These are phyloP conservation scores for Cicer bijugum DNA, from an alignment of 306 rosid species.

Conservation along the genomic window DNA sequence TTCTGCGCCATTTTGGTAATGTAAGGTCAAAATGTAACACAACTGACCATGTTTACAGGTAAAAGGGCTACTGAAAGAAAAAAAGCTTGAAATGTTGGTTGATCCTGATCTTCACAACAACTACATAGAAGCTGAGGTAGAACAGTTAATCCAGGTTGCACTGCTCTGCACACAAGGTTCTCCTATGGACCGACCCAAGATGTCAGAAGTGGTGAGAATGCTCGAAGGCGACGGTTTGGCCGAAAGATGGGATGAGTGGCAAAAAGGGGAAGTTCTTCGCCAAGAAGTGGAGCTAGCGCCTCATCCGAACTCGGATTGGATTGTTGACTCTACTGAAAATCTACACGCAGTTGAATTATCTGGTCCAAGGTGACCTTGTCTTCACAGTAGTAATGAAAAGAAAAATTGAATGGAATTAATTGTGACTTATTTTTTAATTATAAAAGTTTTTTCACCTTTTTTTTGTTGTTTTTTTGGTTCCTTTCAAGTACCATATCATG, in stretches of 20 bases:
- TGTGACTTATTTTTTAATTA: conserved; percentile 61
- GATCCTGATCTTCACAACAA: conserved; percentile 93
- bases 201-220: conserved; percentile 99
- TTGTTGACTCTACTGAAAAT: conserved; percentile 92
- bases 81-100: conserved; percentile 87
- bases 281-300: conserved; percentile 92
- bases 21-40: conserved; percentile 35
- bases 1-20: too few species aligned
- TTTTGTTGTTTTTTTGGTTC: conserved; percentile 18
- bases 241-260: conserved; percentile 99
- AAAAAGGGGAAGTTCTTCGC: conserved; percentile 87
- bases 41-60: conserved; percentile 61
- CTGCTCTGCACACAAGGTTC: conserved; percentile 97
- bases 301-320: conserved; percentile 92
- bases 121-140: conserved; percentile 89
- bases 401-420: conserved; percentile 49
- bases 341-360: conserved; percentile 96
- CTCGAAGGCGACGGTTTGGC: conserved; percentile 98
- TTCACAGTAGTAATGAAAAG: conserved; percentile 42
- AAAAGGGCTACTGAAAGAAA: conserved; percentile 90
- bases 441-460: conserved; percentile 44
- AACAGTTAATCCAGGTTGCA: conserved; percentile 95
- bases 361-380: conserved; percentile 92
- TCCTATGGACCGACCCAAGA: conserved; percentile 95
- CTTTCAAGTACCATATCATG: conserved; percentile 54